Evolutionary conservation across 1,284 basidiomycete genomes (phyloP).

Genomic region (Trichosporon faecale): DNA sequence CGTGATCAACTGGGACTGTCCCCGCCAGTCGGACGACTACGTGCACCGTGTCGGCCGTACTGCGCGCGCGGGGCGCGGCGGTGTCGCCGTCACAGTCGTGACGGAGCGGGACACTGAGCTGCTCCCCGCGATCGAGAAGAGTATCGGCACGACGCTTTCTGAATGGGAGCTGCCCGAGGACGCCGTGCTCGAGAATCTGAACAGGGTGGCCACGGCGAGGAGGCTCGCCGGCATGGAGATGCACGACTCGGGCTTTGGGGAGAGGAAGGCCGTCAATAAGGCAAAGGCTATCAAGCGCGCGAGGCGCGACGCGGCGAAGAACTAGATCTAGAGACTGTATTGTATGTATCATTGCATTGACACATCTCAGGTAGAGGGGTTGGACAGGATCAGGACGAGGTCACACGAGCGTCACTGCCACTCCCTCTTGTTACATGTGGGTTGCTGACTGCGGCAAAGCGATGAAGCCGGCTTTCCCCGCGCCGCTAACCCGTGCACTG

Average conservation of each 20-base stretch:
- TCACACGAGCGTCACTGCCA: too few relatives aligned
- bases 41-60: constrained; percentile 70
- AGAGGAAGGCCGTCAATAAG: constrained; percentile 62
- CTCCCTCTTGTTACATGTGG: too few relatives aligned
- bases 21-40: constrained; percentile 57
- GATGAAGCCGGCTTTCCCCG: too few relatives aligned
- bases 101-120: constrained; percentile 89
- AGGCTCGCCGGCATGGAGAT: constrained; percentile 91
- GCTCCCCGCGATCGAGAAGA: constrained; percentile 76
- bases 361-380: too few relatives aligned
- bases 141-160: constrained; percentile 61
- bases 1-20: constrained; percentile 98
- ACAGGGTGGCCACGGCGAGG: constrained; percentile 85
- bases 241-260: constrained; percentile 86
- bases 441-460: too few relatives aligned
- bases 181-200: constrained; percentile 79
- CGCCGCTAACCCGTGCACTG: too few relatives aligned
- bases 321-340: not conserved
- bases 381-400: too few relatives aligned
- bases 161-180: constrained; percentile 75
- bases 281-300: constrained; percentile 51
- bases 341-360: not conserved
- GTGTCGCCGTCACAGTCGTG: constrained; percentile 88
- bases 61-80: constrained; percentile 85
- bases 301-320: constrained; percentile 37